Evolutionary conservation across 371 early-diverging fungal genomes (phyloP).

Genomic region (Mortierella sp.): DNA sequence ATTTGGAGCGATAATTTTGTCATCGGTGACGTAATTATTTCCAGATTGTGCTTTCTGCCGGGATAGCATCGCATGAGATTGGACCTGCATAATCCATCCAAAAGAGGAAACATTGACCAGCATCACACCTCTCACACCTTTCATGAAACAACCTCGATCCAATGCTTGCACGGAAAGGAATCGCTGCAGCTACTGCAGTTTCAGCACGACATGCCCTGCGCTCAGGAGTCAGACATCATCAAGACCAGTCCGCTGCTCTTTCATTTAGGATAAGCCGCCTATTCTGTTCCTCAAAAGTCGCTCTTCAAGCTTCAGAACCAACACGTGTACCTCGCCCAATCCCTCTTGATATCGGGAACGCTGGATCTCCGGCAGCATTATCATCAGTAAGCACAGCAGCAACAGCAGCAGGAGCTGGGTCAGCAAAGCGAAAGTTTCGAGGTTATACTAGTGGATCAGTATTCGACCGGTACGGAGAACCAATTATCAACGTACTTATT

Average conservation of each 20-base stretch:
- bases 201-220: slow-evolving; percentile 1
- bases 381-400: background rate
- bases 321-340: slow-evolving; percentile 46
- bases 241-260: slow-evolving; percentile 1
- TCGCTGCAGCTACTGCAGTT: background rate
- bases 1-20: too few species aligned
- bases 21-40: too few species aligned
- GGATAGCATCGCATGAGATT: too few species aligned
- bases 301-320: slow-evolving; percentile 12
- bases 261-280: slow-evolving; percentile 19
- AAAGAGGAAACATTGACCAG: too few species aligned
- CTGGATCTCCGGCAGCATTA: slow-evolving; percentile 7
- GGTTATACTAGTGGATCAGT: slow-evolving; percentile 19
- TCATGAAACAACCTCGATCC: background rate
- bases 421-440: slow-evolving; percentile 7
- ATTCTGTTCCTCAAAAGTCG: slow-evolving; percentile 25
- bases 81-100: too few species aligned
- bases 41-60: too few species aligned
- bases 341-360: slow-evolving; percentile 52
- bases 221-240: slow-evolving; percentile 3
- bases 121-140: too few species aligned
- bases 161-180: slow-evolving; percentile 38
- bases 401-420: background rate
- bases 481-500: slow-evolving; percentile 36
- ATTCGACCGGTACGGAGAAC: slow-evolving; percentile 37